Evolutionary conservation across 805 yeast genomes (phyloP), one percentile per base, ranked within the genome.

Genomic region (Yarrowia bubula): DNA sequence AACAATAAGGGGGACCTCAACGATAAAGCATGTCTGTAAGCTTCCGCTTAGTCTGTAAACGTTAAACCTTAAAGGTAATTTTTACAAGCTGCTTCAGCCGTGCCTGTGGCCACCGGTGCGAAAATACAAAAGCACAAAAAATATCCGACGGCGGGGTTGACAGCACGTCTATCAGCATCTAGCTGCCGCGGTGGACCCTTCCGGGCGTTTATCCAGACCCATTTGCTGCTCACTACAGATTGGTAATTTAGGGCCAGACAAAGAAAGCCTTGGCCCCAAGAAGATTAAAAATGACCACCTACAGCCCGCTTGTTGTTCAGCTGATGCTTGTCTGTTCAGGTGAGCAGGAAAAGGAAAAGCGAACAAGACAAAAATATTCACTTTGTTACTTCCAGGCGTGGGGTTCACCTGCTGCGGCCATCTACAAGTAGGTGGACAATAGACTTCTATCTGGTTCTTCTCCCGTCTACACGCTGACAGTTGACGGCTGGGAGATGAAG

Each of bases 31-130:
- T 22, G 33, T 22, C 35, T 9, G 58, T 51, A 51, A 51, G 43
- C 58, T 51, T 51, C 58, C 58, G 58, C 58, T 51, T 51, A 51
- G 57, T 4, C 58, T 37, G 32, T 6, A 51, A 51, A n/a, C 58
- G 5, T 37, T 18, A 51, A 50, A 51, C 58, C 58, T 51, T 22
- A 37, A 38, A 38, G 58, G 58, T 32, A 51, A 51, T 51, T 51
- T 51, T 51, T 51, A 28, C 58, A 22, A 37, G 42, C 32, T 17
- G 58, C 43, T 38, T 51, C 58, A 51, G 58, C 58, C 58, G 58
- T 51, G 58, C 43, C 35, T 37, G 43, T 37, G 58, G 58, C 43
- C 58, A 51, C 58, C 42, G 14, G 42, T 32, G 10, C 11, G n/a
- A 11, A 18, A 22, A 14, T 37, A 13, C 31, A 15, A 35, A 37